These are phyloP conservation scores for Fusarium foetens DNA, from an alignment of 2,329 filamentous ascomycete genomes.

Conservation along the genomic window DNA sequence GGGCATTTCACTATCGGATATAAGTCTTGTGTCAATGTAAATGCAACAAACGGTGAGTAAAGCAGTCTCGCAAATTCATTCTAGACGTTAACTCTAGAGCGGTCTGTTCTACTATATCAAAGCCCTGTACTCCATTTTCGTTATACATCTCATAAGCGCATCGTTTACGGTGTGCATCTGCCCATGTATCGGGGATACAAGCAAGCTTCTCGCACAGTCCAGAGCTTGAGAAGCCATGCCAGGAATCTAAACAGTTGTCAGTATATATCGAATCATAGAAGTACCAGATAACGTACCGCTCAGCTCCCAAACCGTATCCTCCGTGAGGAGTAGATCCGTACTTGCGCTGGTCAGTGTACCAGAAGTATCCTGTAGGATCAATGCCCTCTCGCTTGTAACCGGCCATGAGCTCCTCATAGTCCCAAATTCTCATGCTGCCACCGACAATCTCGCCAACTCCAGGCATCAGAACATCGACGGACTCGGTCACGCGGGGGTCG, in stretches of 20 bases:
- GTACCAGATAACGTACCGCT: conserved; percentile 61
- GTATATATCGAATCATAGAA: not conserved
- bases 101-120: conserved; percentile 25
- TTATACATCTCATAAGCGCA: conserved; percentile 17
- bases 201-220: conserved; percentile 73
- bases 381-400: conserved; percentile 91
- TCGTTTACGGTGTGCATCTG: conserved; percentile 75
- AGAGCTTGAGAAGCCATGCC: conserved; percentile 72
- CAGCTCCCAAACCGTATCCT: conserved; percentile 91
- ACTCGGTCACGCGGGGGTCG: conserved; percentile 89
- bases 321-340: conserved; percentile 91
- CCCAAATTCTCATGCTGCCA: conserved; percentile 94
- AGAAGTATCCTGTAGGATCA: conserved; percentile 88
- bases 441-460: conserved; percentile 97
- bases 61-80: conserved; percentile 27
- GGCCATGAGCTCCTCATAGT: conserved; percentile 87
- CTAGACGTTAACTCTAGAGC: conserved; percentile 22
- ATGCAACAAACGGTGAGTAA: conserved; percentile 9
- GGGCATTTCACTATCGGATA: not conserved
- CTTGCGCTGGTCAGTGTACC: conserved; percentile 98
- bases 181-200: conserved; percentile 85
- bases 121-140: conserved; percentile 29
- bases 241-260: conserved; percentile 54
- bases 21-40: not conserved
- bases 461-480: conserved; percentile 86